Base-by-base conservation (phyloP, 1,284 basidiomycete species). In the Moesziomyces parantarcticus region DNA sequence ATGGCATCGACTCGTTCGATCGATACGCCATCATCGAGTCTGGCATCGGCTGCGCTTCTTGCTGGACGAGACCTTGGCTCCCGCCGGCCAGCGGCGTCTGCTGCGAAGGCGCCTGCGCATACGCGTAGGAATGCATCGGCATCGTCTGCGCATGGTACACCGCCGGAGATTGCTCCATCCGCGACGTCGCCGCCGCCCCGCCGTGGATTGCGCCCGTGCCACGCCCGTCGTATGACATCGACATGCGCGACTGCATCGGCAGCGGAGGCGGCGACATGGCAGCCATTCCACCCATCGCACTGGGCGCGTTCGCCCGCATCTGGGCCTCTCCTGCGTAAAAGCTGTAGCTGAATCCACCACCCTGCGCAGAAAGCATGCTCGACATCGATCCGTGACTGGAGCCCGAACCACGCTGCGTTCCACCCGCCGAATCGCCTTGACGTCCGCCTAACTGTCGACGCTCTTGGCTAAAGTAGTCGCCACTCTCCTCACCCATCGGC, bases 231-330 rank as follows among this genome's bases (percentile, higher is more conserved):
- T 56, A 66, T 3, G 50, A 40, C 20, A 45, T 66, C 48, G 63
- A 52, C 57, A 66, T 41, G 44, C 57, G 63, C 59, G 56, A 39
- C 32, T 66, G 57, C 34, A 49, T 40, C 42, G 52, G 25, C 53
- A 59, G 52, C 44, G 48, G 52, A 3, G 57, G 63, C 20, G 41
- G 21, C 21, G 44, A 21, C 25, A 55, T 36, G 22, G 18, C 34
- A 3, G 45, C 3, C 20, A 29, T 29, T 11, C 34, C 53, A 5
- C 18, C 13, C 13, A 21, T 32, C 16, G 51, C 29, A 18, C 32
- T 40, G 21, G 32, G 48, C 4, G 43, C 43, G 29, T 23, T 48
- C 6, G 39, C 42, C 41, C 36, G 48, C n/a, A 9, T 11, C 29
- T 29, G 29, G 9, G 29, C 29, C 29, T 51, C 56, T 5, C 46